A percentile compares a stretch with the other conserved stretches of the same genome.
Evolutionary conservation across 148 eudicot species (phyloP).

Genomic region (Chenopodium berlandieri): DNA sequence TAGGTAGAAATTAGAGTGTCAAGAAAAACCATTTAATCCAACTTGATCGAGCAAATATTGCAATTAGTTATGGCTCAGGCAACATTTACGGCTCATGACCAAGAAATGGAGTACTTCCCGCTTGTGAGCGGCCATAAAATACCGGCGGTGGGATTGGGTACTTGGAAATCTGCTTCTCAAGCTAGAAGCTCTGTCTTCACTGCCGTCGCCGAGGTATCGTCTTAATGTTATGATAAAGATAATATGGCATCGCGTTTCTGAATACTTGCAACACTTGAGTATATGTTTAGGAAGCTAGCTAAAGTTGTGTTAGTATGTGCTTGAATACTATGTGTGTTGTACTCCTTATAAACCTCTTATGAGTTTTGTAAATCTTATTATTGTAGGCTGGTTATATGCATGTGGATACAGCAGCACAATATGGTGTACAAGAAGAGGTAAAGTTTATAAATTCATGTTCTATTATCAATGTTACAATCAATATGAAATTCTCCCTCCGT

Average conservation of each 20-base stretch:
- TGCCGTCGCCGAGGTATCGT: constrained; percentile 43
- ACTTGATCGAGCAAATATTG: neutral
- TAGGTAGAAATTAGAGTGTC: too few relatives aligned
- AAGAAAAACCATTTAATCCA: neutral
- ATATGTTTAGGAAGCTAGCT: too few relatives aligned
- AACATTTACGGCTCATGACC: neutral
- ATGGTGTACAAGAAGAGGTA: constrained; percentile 56
- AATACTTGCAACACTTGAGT: neutral
- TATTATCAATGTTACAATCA: too few relatives aligned
- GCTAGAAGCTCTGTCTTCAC: constrained; percentile 42
- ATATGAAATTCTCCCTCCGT: too few relatives aligned
- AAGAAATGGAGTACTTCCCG: constrained; percentile 22
- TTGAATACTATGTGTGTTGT: too few relatives aligned
- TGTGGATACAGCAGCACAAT: constrained; percentile 48
- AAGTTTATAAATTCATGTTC: neutral
- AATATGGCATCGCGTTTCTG: too few relatives aligned
- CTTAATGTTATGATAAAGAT: too few relatives aligned
- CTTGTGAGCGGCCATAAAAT: constrained; percentile 48
- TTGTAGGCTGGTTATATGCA: constrained; percentile 58
- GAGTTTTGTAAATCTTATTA: too few relatives aligned
- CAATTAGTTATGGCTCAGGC: constrained; percentile 8
- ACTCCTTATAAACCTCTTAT: too few relatives aligned
- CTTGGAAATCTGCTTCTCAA: constrained; percentile 43
- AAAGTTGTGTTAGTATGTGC: too few relatives aligned
- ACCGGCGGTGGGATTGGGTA: constrained; percentile 55